These are phyloP conservation scores for Hypocrella siamensis DNA, from an alignment of 2,329 filamentous ascomycete genomes.

Conservation along the genomic window DNA sequence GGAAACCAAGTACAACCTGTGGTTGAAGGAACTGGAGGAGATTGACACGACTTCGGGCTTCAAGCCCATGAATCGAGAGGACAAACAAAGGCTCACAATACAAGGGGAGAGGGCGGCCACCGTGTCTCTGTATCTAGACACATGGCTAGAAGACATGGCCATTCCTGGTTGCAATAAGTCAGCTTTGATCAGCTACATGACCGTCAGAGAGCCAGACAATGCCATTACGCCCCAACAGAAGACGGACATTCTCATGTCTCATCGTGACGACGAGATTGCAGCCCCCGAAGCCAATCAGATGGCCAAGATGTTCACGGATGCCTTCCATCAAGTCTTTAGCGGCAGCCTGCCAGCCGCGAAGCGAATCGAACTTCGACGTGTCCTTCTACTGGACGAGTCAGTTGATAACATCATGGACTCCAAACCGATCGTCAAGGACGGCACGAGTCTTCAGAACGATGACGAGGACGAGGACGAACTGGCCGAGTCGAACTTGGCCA, in stretches of 20 bases:
- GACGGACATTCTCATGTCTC: conserved; percentile 31
- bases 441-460: conserved; percentile 14
- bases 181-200: conserved; percentile 37
- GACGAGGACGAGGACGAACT: conserved; percentile 20
- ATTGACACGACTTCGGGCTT: conserved; percentile 44
- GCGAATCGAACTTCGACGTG: conserved; percentile 32
- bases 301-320: conserved; percentile 36
- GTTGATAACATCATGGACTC: conserved; percentile 37
- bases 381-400: conserved; percentile 35
- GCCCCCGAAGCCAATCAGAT: conserved; percentile 25
- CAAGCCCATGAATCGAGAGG: conserved; percentile 33
- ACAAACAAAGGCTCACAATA: conserved; percentile 32
- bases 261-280: conserved; percentile 21
- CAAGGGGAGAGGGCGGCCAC: conserved; percentile 35
- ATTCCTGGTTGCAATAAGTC: conserved; percentile 36
- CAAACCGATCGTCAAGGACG: conserved; percentile 35
- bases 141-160: conserved; percentile 33
- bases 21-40: conserved; percentile 40
- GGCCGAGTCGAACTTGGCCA: conserved; percentile 33
- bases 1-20: conserved; percentile 36
- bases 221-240: conserved; percentile 39
- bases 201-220: conserved; percentile 28
- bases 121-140: conserved; percentile 35
- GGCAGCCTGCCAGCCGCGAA: conserved; percentile 15
- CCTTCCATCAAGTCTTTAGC: conserved; percentile 40